These are phyloP conservation scores for Lonicera japonica DNA, from an alignment of 129 eudicot genomes.

Conservation along the genomic window DNA sequence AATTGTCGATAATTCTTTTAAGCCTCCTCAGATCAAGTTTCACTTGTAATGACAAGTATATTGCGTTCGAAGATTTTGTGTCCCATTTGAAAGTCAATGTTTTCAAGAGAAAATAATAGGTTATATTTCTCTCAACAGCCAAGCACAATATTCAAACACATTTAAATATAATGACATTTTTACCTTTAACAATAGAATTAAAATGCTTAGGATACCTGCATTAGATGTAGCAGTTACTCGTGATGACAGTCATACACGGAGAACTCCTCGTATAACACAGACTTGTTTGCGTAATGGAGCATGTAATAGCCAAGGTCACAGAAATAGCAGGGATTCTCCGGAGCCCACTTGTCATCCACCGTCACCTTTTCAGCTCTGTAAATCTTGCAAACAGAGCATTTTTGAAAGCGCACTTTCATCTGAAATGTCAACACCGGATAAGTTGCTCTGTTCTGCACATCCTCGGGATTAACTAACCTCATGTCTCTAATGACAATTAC, in stretches of 20 bases:
- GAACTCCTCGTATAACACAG: conserved; percentile 53
- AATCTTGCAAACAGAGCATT: conserved; percentile 73
- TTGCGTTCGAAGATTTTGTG: no score
- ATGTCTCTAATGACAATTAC: conserved; percentile 68
- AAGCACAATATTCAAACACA: not conserved
- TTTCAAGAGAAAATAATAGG: no score
- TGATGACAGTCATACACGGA: conserved; percentile 56
- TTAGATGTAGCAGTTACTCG: conserved; percentile 27
- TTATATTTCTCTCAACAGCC: no score
- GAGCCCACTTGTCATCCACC: conserved; percentile 78
- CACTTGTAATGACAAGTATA: no score
- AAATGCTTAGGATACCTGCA: not conserved
- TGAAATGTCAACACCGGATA: conserved; percentile 62
- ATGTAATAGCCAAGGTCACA: conserved; percentile 75
- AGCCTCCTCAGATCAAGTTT: no score
- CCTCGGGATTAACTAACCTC: conserved; percentile 77
- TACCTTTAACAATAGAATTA: not conserved
- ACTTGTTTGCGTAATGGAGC: conserved; percentile 70
- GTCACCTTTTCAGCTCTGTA: conserved; percentile 68
- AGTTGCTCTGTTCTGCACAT: conserved; percentile 63
- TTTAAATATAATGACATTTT: no score
- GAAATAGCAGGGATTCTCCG: conserved; percentile 78
- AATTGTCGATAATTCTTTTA: no score
- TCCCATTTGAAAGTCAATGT: no score
- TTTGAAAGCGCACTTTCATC: conserved; percentile 36